Conservation (phyloP, 1,284 basidiomycete genomes). For the Baeospora myosura region DNA sequence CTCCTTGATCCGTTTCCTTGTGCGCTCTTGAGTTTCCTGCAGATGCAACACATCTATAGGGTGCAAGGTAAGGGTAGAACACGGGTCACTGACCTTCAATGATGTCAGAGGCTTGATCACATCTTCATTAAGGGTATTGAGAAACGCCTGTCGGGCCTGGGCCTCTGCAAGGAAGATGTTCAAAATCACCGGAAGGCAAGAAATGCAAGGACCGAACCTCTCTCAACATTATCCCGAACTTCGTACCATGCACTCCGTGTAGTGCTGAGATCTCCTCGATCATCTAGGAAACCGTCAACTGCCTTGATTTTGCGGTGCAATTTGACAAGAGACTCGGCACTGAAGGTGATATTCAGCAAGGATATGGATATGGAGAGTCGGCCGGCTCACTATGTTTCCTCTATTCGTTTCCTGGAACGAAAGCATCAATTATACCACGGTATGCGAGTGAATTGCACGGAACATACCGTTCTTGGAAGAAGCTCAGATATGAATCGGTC, state of each 20-base stretch:
- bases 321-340: constrained; percentile 63
- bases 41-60: neutral
- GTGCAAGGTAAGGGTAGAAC: constrained; percentile 9
- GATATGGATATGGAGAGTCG: constrained; percentile 1
- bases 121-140: constrained; percentile 61
- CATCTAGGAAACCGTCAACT: constrained; percentile 59
- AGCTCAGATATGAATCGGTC: constrained; percentile 69
- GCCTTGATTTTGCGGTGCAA: constrained; percentile 65
- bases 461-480: constrained; percentile 79
- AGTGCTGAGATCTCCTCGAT: constrained; percentile 53
- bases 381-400: constrained; percentile 71
- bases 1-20: constrained; percentile 82
- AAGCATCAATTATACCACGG: constrained; percentile 12
- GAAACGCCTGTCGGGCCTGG: constrained; percentile 74
- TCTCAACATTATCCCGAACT: constrained; percentile 75
- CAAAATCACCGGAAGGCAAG: constrained; percentile 4
- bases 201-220: constrained; percentile 40
- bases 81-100: constrained; percentile 48
- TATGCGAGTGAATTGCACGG: constrained; percentile 10
- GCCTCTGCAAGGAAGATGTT: constrained; percentile 46
- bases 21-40: constrained; percentile 82
- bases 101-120: constrained; percentile 60
- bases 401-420: constrained; percentile 62
- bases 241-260: constrained; percentile 74
- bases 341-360: constrained; percentile 21